Percentiles rank a stretch among this genome's conserved stretches.
Conservation (phyloP, 208 protist species). For the Naegleria gruberi region DNA sequence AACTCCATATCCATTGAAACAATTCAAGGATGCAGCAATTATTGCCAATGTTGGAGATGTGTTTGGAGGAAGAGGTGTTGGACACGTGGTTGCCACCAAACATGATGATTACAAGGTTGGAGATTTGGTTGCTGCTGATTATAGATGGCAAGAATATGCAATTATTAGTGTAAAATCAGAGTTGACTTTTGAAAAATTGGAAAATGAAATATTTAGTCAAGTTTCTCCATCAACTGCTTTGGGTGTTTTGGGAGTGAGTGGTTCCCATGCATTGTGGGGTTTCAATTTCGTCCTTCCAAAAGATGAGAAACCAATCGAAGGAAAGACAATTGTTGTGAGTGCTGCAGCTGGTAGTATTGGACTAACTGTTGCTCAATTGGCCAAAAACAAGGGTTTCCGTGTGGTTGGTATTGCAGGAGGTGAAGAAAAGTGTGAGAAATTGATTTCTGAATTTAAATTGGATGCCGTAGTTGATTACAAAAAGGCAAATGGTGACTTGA, state of each 20-base stretch:
- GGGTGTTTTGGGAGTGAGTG: neutral
- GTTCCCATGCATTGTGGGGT: conserved; percentile 33
- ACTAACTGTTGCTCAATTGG: conserved; percentile 30
- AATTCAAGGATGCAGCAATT: neutral
- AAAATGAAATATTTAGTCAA: neutral
- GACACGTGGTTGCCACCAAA: neutral
- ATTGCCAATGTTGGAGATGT: neutral
- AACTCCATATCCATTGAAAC: neutral
- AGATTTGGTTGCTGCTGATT: neutral
- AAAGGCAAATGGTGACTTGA: conserved; percentile 13
- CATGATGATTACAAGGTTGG: neutral
- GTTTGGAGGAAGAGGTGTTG: neutral
- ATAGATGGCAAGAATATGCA: neutral
- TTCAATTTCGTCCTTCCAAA: conserved; percentile 29
- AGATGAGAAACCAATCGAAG: conserved; percentile 36
- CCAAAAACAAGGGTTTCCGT: conserved; percentile 29
- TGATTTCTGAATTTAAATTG: conserved; percentile 34
- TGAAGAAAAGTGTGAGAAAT: conserved; percentile 35
- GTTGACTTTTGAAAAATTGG: neutral
- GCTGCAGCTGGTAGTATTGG: conserved; percentile 43
- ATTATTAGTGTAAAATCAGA: neutral
- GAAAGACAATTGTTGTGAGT: conserved; percentile 45
- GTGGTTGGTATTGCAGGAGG: conserved; percentile 40
- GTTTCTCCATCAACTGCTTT: neutral
- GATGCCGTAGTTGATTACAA: conserved; percentile 47